phyloP scores from a whole-genome alignment of 352 stramenopile species.

The Globisporangium orthogonon region DNA sequence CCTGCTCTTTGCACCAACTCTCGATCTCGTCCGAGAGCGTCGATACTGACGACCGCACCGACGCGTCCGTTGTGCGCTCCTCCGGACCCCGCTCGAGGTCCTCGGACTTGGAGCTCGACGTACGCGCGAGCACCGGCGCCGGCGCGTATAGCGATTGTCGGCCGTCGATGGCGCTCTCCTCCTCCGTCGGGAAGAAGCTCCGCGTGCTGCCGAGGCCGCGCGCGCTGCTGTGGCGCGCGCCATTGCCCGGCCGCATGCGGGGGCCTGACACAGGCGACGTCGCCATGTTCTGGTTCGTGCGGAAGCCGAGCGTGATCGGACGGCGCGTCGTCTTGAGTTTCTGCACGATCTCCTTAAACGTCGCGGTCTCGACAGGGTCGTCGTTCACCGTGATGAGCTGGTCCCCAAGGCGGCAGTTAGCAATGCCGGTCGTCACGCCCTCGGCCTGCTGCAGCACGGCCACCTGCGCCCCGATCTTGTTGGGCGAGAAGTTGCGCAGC shows the following conservation, averaged over 20 bases:
- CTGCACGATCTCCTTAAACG: constrained; percentile 70
- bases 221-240: constrained; percentile 1
- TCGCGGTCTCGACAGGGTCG: constrained; percentile 44
- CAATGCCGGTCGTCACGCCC: constrained; percentile 70
- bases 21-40: constrained; percentile 76
- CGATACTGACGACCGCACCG: constrained; percentile 43
- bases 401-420: constrained; percentile 68
- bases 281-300: constrained; percentile 54
- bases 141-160: not conserved
- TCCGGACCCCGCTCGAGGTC: constrained; percentile 6
- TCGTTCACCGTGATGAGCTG: constrained; percentile 73
- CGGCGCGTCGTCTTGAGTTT: constrained; percentile 67
- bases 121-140: not conserved
- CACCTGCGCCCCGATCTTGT: constrained; percentile 75
- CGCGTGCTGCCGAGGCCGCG: not conserved
- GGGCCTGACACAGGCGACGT: constrained; percentile 41
- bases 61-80: constrained; percentile 38
- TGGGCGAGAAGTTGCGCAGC: constrained; percentile 70
- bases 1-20: constrained; percentile 70
- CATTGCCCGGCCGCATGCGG: not conserved
- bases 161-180: not conserved
- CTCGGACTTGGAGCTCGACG: not conserved
- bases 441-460: constrained; percentile 73
- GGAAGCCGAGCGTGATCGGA: constrained; percentile 67
- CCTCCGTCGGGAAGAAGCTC: constrained; percentile 10